Evolutionary conservation across 106 monocot genomes (phyloP), one percentile per base, ranked within the genome.

Genomic region (Narthecium ossifragum): DNA sequence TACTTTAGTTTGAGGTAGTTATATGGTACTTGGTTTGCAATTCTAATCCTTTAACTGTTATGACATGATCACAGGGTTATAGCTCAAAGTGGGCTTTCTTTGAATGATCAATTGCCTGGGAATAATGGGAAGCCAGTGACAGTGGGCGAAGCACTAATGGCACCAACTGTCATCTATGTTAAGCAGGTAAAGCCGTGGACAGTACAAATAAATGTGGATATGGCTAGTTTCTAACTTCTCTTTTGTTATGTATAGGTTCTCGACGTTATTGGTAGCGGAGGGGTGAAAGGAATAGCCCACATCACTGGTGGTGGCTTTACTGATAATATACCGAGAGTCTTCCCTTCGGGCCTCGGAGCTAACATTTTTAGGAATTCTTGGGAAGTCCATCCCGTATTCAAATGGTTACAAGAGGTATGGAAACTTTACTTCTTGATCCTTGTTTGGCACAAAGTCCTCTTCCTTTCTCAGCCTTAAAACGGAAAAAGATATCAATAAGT

Each of bases 241-340:
- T n/a, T n/a, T n/a, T n/a, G n/a, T n/a, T 43, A 43, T 18, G 36
- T 63, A 12, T 57, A 94, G 94, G 86, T 90, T 18, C 80, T 94
- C 37, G 86, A 86, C 23, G 84, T 94, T n/a, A 78, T 94, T 51
- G 72, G 66, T 60, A 83, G 80, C 40, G 94, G 94, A 26, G 94
- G 94, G 37, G 90, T 96, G 17, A 96, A 84, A 66, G 94, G 94
- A 61, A 90, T 96, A 61, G 94, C 94, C 39, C 94, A 96, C 54
- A 96, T 96, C 25, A 96, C 90, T 8, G 94, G 94, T 41, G 94
- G 90, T 57, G 94, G 94, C 14, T 96, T 96, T 59, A 90, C 86
- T 5, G 94, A 94, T 59, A 94, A 94, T 60, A 96, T 96, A 48
- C 94, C 94, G 1, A 80, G 94, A 59, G 75, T 90, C 21, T 86